These are phyloP conservation scores for Suillus hirtellus DNA, from an alignment of 768 basidiomycete genomes.

Conservation along the genomic window DNA sequence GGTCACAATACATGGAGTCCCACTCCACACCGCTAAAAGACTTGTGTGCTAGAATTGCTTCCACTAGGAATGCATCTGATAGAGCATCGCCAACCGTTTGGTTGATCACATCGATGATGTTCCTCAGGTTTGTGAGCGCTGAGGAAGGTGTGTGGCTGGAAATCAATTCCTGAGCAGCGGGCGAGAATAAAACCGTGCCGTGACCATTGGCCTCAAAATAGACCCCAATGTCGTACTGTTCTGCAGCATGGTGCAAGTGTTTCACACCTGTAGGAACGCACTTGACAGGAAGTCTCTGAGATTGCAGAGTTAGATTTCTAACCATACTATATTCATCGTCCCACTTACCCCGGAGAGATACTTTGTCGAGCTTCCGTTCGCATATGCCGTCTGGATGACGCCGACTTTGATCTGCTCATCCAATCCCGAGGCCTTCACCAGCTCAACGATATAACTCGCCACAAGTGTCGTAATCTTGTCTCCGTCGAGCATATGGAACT, in stretches of 20 bases:
- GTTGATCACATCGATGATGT: conserved; percentile 86
- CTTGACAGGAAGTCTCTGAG: conserved; percentile 86
- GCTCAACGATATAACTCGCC: conserved; percentile 88
- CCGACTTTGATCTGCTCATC: conserved; percentile 81
- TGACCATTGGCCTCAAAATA: conserved; percentile 99
- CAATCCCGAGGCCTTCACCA: conserved; percentile 83
- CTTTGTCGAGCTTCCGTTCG: conserved; percentile 95
- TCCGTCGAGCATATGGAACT: conserved; percentile 93
- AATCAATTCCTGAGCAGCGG: conserved; percentile 63
- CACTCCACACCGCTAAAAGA: conserved; percentile 83
- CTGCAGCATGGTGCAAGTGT: conserved; percentile 96
- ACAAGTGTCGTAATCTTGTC: conserved; percentile 97
- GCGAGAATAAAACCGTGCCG: conserved; percentile 95
- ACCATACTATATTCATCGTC: not conserved
- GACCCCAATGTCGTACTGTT: conserved; percentile 92
- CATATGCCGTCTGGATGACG: conserved; percentile 98
- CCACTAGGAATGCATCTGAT: conserved; percentile 94
- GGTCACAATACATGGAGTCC: conserved; percentile 90
- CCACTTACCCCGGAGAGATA: conserved; percentile 75
- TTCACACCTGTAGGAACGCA: conserved; percentile 98
- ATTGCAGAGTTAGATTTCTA: conserved; percentile 13
- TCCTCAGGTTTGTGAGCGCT: conserved; percentile 73
- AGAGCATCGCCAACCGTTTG: conserved; percentile 98
- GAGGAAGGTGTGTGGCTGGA: conserved; percentile 67
- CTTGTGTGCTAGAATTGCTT: conserved; percentile 86